These are phyloP conservation scores for Fusarium sororula DNA, from an alignment of 2,329 filamentous ascomycete genomes.

Conservation along the genomic window DNA sequence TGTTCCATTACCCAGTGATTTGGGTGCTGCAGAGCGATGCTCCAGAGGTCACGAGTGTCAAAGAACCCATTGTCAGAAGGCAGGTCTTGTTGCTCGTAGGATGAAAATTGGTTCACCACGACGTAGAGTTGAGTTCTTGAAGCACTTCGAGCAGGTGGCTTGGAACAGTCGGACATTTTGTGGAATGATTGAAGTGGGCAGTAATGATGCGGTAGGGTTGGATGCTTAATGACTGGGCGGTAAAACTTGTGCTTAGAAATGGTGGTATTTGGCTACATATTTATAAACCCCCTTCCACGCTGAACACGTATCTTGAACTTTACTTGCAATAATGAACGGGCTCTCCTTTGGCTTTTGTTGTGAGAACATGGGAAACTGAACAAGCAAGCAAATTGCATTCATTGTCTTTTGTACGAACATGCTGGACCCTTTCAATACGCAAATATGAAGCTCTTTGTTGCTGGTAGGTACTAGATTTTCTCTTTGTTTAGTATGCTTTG, in stretches of 20 bases:
- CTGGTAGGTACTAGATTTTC: accelerated
- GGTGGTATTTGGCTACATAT: accelerated
- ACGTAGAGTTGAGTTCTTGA: background rate
- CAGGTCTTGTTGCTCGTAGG: background rate
- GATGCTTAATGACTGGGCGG: background rate
- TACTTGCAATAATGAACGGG: accelerated
- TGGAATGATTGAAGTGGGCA: too few species aligned
- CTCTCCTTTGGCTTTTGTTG: too few species aligned
- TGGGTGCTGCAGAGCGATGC: background rate
- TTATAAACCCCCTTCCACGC: background rate
- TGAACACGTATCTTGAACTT: background rate
- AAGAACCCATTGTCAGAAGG: background rate
- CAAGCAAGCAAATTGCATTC: background rate
- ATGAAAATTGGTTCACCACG: background rate
- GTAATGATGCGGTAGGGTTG: accelerated
- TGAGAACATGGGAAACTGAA: background rate
- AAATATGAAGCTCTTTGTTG: background rate
- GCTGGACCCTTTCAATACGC: accelerated
- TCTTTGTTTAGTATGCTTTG: background rate
- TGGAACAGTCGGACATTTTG: too few species aligned
- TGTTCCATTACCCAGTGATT: accelerated
- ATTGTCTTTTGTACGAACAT: background rate
- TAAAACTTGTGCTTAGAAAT: background rate
- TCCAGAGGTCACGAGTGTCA: background rate
- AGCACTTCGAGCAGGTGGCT: too few species aligned